Evolutionary conservation across 495 filamentous ascomycete genomes (phyloP).

Genomic region (Xylaria acuta): DNA sequence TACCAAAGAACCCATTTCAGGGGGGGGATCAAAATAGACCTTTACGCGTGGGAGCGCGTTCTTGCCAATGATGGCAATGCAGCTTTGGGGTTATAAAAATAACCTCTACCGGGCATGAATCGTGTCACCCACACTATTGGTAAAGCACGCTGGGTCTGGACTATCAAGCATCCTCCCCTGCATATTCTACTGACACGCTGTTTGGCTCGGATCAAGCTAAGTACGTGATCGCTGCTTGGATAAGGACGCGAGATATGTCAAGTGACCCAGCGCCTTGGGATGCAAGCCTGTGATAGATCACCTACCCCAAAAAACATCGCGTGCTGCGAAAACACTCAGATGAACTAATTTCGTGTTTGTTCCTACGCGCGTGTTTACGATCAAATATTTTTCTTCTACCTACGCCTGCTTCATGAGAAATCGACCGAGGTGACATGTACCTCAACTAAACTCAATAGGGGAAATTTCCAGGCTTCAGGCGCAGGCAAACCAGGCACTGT

Average conservation of each 20-base stretch:
- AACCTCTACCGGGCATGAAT: slow-evolving; percentile 12
- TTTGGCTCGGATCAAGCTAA: slow-evolving; percentile 4
- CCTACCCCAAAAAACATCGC: background rate
- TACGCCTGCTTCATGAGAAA: background rate
- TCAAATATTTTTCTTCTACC: background rate
- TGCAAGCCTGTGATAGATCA: slow-evolving; percentile 7
- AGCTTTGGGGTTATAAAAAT: slow-evolving; percentile 15
- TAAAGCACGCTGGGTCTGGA: background rate
- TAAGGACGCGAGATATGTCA: background rate
- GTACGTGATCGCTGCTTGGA: slow-evolving; percentile 10
- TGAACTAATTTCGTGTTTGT: background rate
- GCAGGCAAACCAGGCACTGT: background rate
- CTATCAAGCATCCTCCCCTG: background rate
- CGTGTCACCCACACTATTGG: slow-evolving; percentile 19
- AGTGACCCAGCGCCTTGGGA: slow-evolving; percentile 13
- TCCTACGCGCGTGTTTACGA: background rate
- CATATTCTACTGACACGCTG: slow-evolving; percentile 2
- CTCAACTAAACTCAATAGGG: background rate
- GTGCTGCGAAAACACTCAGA: background rate
- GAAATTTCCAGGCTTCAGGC: too few relatives aligned
- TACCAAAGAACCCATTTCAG: background rate
- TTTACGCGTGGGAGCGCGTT: slow-evolving; percentile 10
- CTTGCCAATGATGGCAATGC: slow-evolving; percentile 5
- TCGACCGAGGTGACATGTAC: background rate
- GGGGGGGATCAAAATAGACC: background rate